A percentile compares a stretch with the other conserved stretches of the same genome.
phyloP scores from a whole-genome alignment of 805 yeast genomes.

The Cyberlindnera bimundalis region DNA sequence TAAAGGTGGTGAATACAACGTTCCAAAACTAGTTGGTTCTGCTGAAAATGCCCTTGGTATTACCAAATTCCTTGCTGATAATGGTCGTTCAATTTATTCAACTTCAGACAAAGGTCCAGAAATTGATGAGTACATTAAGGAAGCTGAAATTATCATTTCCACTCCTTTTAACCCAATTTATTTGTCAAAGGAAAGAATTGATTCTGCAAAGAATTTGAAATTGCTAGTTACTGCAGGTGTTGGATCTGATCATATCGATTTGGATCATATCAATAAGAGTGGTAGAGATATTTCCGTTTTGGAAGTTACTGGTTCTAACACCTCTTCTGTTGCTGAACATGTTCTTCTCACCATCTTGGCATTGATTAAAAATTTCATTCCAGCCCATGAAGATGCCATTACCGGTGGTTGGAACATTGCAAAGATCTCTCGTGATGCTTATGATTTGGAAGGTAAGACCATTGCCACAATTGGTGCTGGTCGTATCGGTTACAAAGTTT shows the following conservation, averaged over 20 bases:
- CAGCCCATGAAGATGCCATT: slow-evolving; percentile 69
- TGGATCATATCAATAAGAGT: slow-evolving; percentile 57
- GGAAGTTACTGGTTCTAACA: slow-evolving; percentile 83
- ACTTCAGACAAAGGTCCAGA: slow-evolving; percentile 68
- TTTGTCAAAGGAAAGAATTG: slow-evolving; percentile 62
- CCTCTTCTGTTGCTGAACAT: slow-evolving; percentile 78
- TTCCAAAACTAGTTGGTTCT: slow-evolving; percentile 57
- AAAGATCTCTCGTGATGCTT: slow-evolving; percentile 66
- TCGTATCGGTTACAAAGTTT: slow-evolving; percentile 72
- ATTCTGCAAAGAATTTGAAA: slow-evolving; percentile 67
- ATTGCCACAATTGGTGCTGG: slow-evolving; percentile 83
- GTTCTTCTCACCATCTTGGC: slow-evolving; percentile 69
- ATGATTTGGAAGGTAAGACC: slow-evolving; percentile 71
- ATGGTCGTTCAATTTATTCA: slow-evolving; percentile 65
- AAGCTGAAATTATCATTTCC: slow-evolving; percentile 73
- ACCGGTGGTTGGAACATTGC: slow-evolving; percentile 74
- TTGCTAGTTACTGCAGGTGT: slow-evolving; percentile 77
- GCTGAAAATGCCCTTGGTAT: slow-evolving; percentile 76
- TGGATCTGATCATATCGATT: slow-evolving; percentile 79
- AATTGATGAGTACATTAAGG: slow-evolving; percentile 63
- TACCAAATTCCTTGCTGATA: slow-evolving; percentile 54
- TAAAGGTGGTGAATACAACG: slow-evolving; percentile 30
- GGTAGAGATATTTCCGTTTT: slow-evolving; percentile 61
- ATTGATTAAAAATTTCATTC: slow-evolving; percentile 72
- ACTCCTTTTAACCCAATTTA: slow-evolving; percentile 86